These are phyloP conservation scores for Ensete glaucum DNA, from an alignment of 176 grass and related monocot genomes.

Conservation along the genomic window DNA sequence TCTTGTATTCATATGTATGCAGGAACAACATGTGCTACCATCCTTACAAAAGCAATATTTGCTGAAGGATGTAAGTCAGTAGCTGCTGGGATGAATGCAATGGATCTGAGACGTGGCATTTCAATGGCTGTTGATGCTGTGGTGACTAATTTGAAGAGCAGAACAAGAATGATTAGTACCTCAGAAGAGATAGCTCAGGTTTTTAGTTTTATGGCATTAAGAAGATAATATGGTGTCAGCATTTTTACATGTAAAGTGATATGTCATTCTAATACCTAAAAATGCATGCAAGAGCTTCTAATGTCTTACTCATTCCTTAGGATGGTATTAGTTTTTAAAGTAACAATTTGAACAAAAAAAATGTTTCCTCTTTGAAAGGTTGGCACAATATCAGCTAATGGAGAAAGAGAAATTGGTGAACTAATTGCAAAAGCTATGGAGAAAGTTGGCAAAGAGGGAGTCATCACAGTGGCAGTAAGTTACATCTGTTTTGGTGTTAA, in stretches of 20 bases:
- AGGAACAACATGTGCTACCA: conserved; percentile 96
- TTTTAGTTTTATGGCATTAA: not conserved
- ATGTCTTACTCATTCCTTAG: not conserved
- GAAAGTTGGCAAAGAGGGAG: conserved; percentile 98
- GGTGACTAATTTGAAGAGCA: conserved; percentile 76
- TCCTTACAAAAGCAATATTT: conserved; percentile 96
- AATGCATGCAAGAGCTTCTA: not conserved
- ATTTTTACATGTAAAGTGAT: too few species aligned
- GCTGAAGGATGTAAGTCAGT: conserved; percentile 90
- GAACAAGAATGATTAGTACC: conserved; percentile 88
- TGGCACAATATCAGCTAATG: conserved; percentile 94
- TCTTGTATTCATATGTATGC: conserved; percentile 11
- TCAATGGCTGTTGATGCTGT: conserved; percentile 97
- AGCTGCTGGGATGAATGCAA: conserved; percentile 93
- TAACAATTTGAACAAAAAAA: not conserved
- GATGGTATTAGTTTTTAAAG: not conserved
- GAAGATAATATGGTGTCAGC: not conserved
- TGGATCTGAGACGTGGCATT: conserved; percentile 96
- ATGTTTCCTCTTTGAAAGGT: conserved; percentile 43
- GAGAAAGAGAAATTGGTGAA: conserved; percentile 96
- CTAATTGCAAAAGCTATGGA: conserved; percentile 98
- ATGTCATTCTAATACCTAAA: too few species aligned
- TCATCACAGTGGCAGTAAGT: conserved; percentile 92
- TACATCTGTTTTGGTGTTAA: not conserved
- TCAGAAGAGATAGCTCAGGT: conserved; percentile 89